Conservation (phyloP, 441 rosid species). For the Daphne laureola region DNA sequence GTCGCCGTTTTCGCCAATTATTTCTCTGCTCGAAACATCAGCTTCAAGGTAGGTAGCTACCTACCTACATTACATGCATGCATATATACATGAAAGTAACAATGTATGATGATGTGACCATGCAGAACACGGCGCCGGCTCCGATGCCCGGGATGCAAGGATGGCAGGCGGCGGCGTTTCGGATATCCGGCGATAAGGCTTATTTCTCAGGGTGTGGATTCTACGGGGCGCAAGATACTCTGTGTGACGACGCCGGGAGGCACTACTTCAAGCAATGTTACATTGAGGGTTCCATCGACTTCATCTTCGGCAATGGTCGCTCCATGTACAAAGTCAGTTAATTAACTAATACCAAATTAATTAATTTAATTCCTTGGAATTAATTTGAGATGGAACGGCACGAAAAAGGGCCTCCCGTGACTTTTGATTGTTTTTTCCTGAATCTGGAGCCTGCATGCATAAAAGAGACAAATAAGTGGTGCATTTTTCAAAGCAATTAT, state of each 20-base stretch:
- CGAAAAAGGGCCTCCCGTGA: too few relatives aligned
- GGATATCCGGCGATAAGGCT: constrained; percentile 87
- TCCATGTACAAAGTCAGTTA: constrained; percentile 78
- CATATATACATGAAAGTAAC: background rate
- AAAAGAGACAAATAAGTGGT: constrained; percentile 3
- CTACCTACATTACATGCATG: constrained; percentile 1
- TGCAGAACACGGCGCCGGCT: constrained; percentile 84
- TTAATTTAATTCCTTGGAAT: too few relatives aligned
- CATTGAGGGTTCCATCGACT: constrained; percentile 87
- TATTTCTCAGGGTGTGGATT: constrained; percentile 84
- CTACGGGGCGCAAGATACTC: constrained; percentile 88
- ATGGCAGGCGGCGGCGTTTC: constrained; percentile 91
- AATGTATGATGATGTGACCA: too few relatives aligned
- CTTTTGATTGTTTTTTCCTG: background rate
- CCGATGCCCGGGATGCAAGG: constrained; percentile 92
- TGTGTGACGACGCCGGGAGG: constrained; percentile 91
- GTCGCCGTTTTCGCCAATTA: constrained; percentile 74
- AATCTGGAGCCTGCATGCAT: constrained; percentile 8
- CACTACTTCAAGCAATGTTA: constrained; percentile 86
- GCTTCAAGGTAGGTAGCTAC: constrained; percentile 55
- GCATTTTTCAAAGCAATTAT: too few relatives aligned
- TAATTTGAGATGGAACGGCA: too few relatives aligned
- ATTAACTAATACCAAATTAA: too few relatives aligned
- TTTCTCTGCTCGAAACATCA: constrained; percentile 81
- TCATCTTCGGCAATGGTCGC: constrained; percentile 90